Conservation (phyloP, 2,329 filamentous ascomycete species). For the Teratosphaeria epicoccoides region DNA sequence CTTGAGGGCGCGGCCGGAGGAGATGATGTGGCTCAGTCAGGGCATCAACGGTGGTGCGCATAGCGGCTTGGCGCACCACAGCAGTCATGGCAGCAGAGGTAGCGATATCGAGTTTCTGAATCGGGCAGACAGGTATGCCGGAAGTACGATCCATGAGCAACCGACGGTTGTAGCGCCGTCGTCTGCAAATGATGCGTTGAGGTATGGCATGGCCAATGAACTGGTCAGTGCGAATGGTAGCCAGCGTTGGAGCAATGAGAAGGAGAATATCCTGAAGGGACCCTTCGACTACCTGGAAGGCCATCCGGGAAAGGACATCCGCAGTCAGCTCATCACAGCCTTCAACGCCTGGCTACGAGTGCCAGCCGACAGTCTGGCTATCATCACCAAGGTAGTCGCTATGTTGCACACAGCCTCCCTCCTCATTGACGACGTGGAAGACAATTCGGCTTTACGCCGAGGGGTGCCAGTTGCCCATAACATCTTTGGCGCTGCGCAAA, state of each 20-base stretch:
- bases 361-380: conserved; percentile 54
- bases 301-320: conserved; percentile 76
- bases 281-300: conserved; percentile 72
- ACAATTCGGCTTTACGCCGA: conserved; percentile 63
- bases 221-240: conserved; percentile 22
- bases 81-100: not conserved
- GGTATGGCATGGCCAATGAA: conserved; percentile 10
- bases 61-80: conserved; percentile 19
- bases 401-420: conserved; percentile 81
- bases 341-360: conserved; percentile 76
- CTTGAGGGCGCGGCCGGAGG: conserved; percentile 12
- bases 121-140: conserved; percentile 1
- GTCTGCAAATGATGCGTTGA: not conserved
- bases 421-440: conserved; percentile 81
- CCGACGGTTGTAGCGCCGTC: conserved; percentile 1
- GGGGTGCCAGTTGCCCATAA: conserved; percentile 73
- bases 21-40: conserved; percentile 21
- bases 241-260: conserved; percentile 54
- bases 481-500: conserved; percentile 78
- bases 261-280: conserved; percentile 66
- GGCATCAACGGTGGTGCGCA: conserved; percentile 11
- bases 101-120: not conserved
- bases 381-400: conserved; percentile 69
- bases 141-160: conserved; percentile 1
- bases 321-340: conserved; percentile 65